Base-by-base conservation (phyloP, 2,329 filamentous ascomycete genomes). In the Onygenales sp. region DNA sequence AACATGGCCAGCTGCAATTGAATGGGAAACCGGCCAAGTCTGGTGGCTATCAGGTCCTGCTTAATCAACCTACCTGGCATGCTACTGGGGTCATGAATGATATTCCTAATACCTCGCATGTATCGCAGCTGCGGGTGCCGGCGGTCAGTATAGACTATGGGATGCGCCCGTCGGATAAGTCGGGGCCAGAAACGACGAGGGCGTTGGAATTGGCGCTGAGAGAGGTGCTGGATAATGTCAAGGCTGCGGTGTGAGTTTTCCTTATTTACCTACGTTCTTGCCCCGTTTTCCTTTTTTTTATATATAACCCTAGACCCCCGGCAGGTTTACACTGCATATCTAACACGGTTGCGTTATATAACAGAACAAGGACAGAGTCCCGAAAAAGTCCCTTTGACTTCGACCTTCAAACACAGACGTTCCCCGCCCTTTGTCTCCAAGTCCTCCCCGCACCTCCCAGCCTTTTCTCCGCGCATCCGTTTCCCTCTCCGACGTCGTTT, bases 131-230 rank as follows among this genome's bases (percentile, higher is more conserved):
- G 35, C 53, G 51, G 14, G 47, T 57, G 6, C 54, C 56, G 5
- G 2, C 46, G 3, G 17, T 31, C 17, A 17, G 45, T 38, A 36
- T 38, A 21, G 45, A 49, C 35, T 49, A 55, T 21, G 10, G 84
- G 83, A 57, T 75, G 83, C 57, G 87, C 85, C 61, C 76, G 77
- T 63, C 82, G 78, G 65, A 54, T 78, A 83, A 66, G 78, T 83
- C 69, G 45, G 87, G 90, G 62, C 85, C 87, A 61, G 91, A 96
- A 66, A 89, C 82, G n/a, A 85, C 86, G 17, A 82, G 83, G 58
- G 91, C 91, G 5, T 84, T 91, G 21, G 89, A 95, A 71, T 72
- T 96, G 66, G 90, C 92, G 6, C 71, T 96, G 60, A 78, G 87
- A 57, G 92, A 96, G 72, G 75, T 96, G 44, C 72, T 95, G 52